Evolutionary conservation across 768 basidiomycete genomes (phyloP).

Genomic region (Suillus sp.): DNA sequence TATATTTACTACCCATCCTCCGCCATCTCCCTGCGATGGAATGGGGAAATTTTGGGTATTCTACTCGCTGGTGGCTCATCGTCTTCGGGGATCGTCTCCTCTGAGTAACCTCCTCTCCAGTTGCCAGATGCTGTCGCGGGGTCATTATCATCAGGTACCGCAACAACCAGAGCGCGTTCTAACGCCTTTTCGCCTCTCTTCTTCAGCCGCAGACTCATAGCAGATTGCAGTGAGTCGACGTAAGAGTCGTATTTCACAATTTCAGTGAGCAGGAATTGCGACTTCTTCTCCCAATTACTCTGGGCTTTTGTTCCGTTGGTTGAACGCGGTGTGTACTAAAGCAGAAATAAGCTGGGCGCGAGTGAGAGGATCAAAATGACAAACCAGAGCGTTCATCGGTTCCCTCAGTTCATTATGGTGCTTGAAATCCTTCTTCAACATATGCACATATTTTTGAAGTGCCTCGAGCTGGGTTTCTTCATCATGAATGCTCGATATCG

Average conservation of each 20-base stretch:
- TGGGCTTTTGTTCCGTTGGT: conserved; percentile 74
- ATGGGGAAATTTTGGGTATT: conserved; percentile 30
- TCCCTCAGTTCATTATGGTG: conserved; percentile 81
- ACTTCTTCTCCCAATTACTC: conserved; percentile 92
- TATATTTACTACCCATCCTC: conserved; percentile 39
- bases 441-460: conserved; percentile 75
- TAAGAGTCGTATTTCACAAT: conserved; percentile 96
- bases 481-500: conserved; percentile 81
- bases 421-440: conserved; percentile 77
- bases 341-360: conserved; percentile 16
- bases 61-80: conserved; percentile 40
- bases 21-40: conserved; percentile 44
- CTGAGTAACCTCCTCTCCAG: conserved; percentile 43
- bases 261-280: conserved; percentile 85
- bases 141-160: conserved; percentile 35
- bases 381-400: conserved; percentile 80
- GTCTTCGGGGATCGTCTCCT: conserved; percentile 50
- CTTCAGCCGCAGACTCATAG: conserved; percentile 83
- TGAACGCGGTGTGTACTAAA: conserved; percentile 81
- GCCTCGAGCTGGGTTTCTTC: conserved; percentile 94
- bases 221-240: conserved; percentile 83
- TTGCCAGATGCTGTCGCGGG: conserved; percentile 33
- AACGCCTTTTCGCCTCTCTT: conserved; percentile 88
- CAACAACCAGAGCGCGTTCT: conserved; percentile 54
- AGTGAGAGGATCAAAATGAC: conserved; percentile 18